Conservation (phyloP, 2,329 filamentous ascomycete genomes). For the Neofusicoccum umdonicola region DNA sequence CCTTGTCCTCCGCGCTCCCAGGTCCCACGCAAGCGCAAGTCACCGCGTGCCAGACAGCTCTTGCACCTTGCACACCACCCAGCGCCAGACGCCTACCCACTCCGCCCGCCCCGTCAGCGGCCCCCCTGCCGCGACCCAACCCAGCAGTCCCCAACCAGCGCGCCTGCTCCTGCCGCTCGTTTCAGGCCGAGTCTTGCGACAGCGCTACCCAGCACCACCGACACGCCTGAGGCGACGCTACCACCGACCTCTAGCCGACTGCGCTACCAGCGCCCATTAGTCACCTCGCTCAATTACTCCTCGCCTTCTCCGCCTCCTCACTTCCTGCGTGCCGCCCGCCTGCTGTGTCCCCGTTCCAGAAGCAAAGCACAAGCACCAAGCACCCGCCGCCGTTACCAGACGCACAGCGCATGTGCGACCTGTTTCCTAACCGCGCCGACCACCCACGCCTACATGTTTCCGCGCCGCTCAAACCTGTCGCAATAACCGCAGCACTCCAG, state of each 20-base stretch:
- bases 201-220: constrained; percentile 17
- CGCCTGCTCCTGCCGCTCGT: constrained; percentile 15
- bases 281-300: constrained; percentile 3
- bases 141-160: neutral
- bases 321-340: constrained; percentile 9
- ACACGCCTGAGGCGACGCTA: constrained; percentile 17
- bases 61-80: constrained; percentile 11
- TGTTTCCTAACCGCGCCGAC: neutral
- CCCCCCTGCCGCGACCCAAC: constrained; percentile 16
- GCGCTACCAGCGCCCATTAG: constrained; percentile 16
- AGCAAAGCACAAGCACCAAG: constrained; percentile 19
- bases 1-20: constrained; percentile 9
- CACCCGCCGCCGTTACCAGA: neutral
- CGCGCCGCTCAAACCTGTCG: neutral
- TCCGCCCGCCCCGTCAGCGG: constrained; percentile 2
- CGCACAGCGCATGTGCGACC: constrained; percentile 1
- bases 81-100: neutral
- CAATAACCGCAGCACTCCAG: neutral
- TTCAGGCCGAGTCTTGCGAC: constrained; percentile 18
- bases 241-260: constrained; percentile 19
- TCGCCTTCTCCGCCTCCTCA: constrained; percentile 2
- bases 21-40: neutral
- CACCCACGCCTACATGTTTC: neutral
- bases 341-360: constrained; percentile 33
- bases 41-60: neutral